Evolutionary conservation across 2,329 filamentous ascomycete genomes (phyloP).

Genomic region (Diaporthe vexans): DNA sequence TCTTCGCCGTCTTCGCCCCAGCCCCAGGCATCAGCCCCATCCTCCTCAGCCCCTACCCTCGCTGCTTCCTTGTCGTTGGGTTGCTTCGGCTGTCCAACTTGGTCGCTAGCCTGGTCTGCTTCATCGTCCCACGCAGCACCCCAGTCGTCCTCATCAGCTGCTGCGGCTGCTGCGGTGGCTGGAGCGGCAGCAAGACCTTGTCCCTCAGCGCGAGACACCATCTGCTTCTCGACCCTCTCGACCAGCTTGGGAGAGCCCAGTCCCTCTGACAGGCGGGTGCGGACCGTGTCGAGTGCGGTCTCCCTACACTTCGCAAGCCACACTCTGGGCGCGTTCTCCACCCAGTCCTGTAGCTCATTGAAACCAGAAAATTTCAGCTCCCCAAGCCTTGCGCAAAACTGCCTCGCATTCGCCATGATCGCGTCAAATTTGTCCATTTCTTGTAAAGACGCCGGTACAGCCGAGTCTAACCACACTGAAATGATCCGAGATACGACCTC

Average conservation of each 20-base stretch:
- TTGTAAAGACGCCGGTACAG: constrained; percentile 80
- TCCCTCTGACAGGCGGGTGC: constrained; percentile 74
- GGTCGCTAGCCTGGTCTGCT: constrained; percentile 58
- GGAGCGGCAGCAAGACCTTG: constrained; percentile 69
- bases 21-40: constrained; percentile 54
- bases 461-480: constrained; percentile 79
- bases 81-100: constrained; percentile 40
- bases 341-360: constrained; percentile 81
- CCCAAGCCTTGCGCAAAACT: constrained; percentile 75
- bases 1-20: constrained; percentile 50
- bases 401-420: constrained; percentile 73
- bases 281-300: constrained; percentile 80
- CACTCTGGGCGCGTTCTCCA: constrained; percentile 81
- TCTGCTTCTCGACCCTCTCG: constrained; percentile 87
- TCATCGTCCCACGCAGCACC: constrained; percentile 85
- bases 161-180: constrained; percentile 48
- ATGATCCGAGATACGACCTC: constrained; percentile 78
- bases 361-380: constrained; percentile 73
- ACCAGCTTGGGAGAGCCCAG: constrained; percentile 78
- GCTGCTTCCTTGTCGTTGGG: constrained; percentile 43
- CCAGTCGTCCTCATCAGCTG: constrained; percentile 74
- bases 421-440: constrained; percentile 80
- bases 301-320: constrained; percentile 92
- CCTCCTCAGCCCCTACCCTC: constrained; percentile 50
- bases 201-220: constrained; percentile 77